A percentile compares a stretch with the other conserved stretches of the same genome.
These are phyloP conservation scores for Eleusine coracana DNA, from an alignment of 176 grass and related monocot species.

Conservation along the genomic window DNA sequence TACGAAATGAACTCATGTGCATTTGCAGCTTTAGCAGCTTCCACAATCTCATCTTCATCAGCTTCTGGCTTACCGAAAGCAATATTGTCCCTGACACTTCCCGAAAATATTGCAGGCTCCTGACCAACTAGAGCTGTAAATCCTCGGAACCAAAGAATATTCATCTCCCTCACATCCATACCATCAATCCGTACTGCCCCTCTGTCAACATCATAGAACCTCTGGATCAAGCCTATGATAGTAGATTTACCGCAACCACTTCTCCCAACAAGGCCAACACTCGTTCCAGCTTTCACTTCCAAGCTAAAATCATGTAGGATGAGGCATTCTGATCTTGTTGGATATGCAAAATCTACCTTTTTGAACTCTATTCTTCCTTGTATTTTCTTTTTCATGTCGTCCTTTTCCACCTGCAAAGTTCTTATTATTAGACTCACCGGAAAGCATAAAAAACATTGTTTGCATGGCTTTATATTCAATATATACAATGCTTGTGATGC, in stretches of 20 bases:
- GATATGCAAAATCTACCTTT: constrained; percentile 96
- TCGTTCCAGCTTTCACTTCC: constrained; percentile 90
- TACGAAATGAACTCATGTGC: constrained; percentile 98
- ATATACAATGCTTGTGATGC: background rate
- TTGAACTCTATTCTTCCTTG: constrained; percentile 88
- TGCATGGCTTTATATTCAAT: background rate
- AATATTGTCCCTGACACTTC: constrained; percentile 84
- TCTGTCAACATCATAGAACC: constrained; percentile 97
- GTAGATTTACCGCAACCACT: constrained; percentile 98
- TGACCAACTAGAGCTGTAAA: constrained; percentile 92
- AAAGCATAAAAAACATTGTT: constrained; percentile 14
- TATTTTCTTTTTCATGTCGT: constrained; percentile 61
- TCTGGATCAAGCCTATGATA: constrained; percentile 88
- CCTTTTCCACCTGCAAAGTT: constrained; percentile 61
- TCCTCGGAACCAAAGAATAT: constrained; percentile 88
- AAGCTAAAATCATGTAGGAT: constrained; percentile 90
- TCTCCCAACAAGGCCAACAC: constrained; percentile 85
- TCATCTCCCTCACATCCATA: constrained; percentile 77
- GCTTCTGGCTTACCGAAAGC: constrained; percentile 94
- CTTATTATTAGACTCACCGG: constrained; percentile 13
- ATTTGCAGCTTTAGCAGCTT: constrained; percentile 89
- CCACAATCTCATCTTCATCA: constrained; percentile 82
- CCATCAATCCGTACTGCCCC: constrained; percentile 73
- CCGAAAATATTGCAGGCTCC: constrained; percentile 94
- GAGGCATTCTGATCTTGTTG: constrained; percentile 76